Conservation (phyloP, 1,284 basidiomycete genomes). For the Volvariella surrecta region DNA sequence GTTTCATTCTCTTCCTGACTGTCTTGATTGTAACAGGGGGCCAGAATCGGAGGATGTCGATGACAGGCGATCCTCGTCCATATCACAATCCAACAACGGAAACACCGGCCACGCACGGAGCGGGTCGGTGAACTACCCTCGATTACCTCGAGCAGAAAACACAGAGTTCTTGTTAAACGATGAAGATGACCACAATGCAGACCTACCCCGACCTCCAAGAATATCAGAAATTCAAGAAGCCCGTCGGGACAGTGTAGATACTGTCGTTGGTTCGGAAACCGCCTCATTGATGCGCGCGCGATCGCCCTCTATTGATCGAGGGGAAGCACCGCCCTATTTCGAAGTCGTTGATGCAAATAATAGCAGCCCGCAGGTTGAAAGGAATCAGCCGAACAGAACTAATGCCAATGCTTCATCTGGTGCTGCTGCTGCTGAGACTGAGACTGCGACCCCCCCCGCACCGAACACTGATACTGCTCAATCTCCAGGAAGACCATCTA, state of each 20-base stretch:
- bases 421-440: background rate
- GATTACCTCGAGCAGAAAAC: slow-evolving; percentile 22
- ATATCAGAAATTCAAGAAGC: too few species aligned
- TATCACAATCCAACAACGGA: slow-evolving; percentile 24
- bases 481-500: slow-evolving; percentile 3
- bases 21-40: too few species aligned
- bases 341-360: slow-evolving; percentile 34
- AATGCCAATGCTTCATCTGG: background rate
- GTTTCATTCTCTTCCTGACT: background rate
- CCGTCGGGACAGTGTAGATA: slow-evolving; percentile 16
- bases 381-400: background rate
- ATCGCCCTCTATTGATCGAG: slow-evolving; percentile 31
- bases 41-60: slow-evolving; percentile 36
- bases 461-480: slow-evolving; percentile 8
- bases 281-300: slow-evolving; percentile 17
- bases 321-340: slow-evolving; percentile 56
- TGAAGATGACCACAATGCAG: slow-evolving; percentile 19
- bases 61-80: slow-evolving; percentile 17
- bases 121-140: slow-evolving; percentile 20
- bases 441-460: slow-evolving; percentile 6
- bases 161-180: slow-evolving; percentile 27
- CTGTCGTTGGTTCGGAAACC: slow-evolving; percentile 8
- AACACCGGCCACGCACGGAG: slow-evolving; percentile 17
- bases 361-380: slow-evolving; percentile 4
- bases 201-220: slow-evolving; percentile 12